Evolutionary conservation across 2,329 filamentous ascomycete genomes (phyloP).

Genomic region (Nemania sp.): DNA sequence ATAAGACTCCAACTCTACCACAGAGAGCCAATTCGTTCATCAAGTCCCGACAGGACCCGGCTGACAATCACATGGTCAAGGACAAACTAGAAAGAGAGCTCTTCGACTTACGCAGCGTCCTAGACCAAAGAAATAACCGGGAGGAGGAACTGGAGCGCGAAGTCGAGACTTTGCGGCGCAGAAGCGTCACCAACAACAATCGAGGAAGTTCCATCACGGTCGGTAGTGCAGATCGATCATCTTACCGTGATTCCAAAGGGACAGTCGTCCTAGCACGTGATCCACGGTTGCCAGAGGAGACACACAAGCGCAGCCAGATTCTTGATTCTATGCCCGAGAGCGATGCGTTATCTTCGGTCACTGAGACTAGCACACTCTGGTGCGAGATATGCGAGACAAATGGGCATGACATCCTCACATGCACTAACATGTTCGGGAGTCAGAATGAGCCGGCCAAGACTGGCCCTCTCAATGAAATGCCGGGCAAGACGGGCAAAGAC

Average conservation of each 20-base stretch:
- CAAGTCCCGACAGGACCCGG: constrained; percentile 51
- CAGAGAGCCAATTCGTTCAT: constrained; percentile 45
- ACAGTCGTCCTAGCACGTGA: constrained; percentile 65
- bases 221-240: constrained; percentile 58
- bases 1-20: constrained; percentile 41
- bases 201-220: constrained; percentile 57
- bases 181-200: constrained; percentile 47
- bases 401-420: constrained; percentile 92
- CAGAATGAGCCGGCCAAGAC: constrained; percentile 39
- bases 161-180: constrained; percentile 66
- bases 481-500: constrained; percentile 43
- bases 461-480: constrained; percentile 27
- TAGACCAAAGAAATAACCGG: constrained; percentile 72
- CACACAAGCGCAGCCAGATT: constrained; percentile 57
- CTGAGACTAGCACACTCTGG: constrained; percentile 77
- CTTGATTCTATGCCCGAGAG: constrained; percentile 73
- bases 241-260: constrained; percentile 67
- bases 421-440: constrained; percentile 81
- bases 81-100: constrained; percentile 82
- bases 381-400: constrained; percentile 94
- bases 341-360: constrained; percentile 70
- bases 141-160: constrained; percentile 89
- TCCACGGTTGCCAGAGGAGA: constrained; percentile 51
- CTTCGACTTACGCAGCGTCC: constrained; percentile 71
- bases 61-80: constrained; percentile 60